phyloP scores from a whole-genome alignment of 164 flowering plant species.

The Hamamelis virginiana region DNA sequence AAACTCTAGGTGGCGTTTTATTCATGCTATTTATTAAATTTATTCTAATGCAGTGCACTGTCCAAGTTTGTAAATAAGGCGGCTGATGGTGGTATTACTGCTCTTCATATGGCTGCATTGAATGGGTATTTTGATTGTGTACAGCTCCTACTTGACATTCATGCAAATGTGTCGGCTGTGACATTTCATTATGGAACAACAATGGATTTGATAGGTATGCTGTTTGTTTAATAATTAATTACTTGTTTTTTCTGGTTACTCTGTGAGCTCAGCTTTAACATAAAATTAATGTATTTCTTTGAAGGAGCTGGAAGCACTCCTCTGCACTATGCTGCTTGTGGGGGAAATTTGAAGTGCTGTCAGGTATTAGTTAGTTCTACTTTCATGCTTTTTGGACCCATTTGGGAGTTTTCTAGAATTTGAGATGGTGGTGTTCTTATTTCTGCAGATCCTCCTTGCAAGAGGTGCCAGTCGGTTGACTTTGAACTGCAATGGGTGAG shows the following conservation, averaged over 20 bases:
- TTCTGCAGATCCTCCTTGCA: constrained; percentile 79
- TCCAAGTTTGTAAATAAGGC: constrained; percentile 86
- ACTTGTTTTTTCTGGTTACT: neutral
- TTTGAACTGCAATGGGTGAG: constrained; percentile 93
- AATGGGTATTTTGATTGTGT: constrained; percentile 92
- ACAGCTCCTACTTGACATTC: constrained; percentile 81
- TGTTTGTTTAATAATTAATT: constrained; percentile 4
- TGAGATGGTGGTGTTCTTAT: constrained; percentile 13
- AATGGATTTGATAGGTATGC: constrained; percentile 89
- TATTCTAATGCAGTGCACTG: constrained; percentile 62
- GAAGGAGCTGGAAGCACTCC: constrained; percentile 98
- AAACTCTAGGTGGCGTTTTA: neutral
- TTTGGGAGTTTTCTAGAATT: neutral
- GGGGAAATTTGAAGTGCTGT: constrained; percentile 93
- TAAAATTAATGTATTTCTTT: constrained; percentile 9
- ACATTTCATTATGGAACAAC: constrained; percentile 91
- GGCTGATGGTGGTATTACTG: constrained; percentile 94
- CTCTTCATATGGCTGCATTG: constrained; percentile 96
- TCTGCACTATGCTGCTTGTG: constrained; percentile 97
- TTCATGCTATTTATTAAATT: constrained; percentile 7
- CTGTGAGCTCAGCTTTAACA: neutral
- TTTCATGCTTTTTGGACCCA: neutral
- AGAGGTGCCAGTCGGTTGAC: constrained; percentile 80
- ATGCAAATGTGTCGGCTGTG: constrained; percentile 75
- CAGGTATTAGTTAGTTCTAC: constrained; percentile 50